Conservation (phyloP, 2,329 filamentous ascomycete species). For the Apiospora rasikravindrae region DNA sequence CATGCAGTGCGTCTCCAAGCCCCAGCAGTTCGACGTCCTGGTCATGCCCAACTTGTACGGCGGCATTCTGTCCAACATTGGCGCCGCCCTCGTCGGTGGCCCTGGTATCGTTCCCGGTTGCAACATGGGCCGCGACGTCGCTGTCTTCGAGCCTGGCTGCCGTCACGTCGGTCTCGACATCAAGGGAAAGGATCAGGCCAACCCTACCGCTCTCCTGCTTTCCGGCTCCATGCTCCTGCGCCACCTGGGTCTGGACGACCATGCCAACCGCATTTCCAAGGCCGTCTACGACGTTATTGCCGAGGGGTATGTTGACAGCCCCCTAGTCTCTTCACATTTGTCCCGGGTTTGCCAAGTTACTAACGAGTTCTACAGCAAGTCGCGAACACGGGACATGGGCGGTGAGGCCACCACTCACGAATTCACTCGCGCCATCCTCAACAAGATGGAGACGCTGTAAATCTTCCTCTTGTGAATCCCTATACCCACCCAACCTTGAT, state of each 20-base stretch:
- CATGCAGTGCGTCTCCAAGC: conserved; percentile 96
- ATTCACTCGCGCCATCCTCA: conserved; percentile 91
- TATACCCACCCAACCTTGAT: conserved; percentile 30
- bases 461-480: conserved; percentile 25
- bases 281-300: conserved; percentile 79
- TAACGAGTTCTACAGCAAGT: conserved; percentile 66
- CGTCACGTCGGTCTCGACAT: conserved; percentile 99
- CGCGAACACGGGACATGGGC: conserved; percentile 95
- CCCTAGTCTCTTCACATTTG: background rate
- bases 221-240: conserved; percentile 96
- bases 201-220: conserved; percentile 94
- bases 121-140: conserved; percentile 99
- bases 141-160: conserved; percentile 98
- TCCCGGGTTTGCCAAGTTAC: conserved; percentile 28
- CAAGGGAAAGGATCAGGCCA: conserved; percentile 99
- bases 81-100: conserved; percentile 93
- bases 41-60: conserved; percentile 99
- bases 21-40: conserved; percentile 99
- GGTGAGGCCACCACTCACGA: conserved; percentile 88
- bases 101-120: conserved; percentile 97
- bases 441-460: conserved; percentile 88
- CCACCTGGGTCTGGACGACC: conserved; percentile 95
- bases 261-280: conserved; percentile 97
- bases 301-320: conserved; percentile 72
- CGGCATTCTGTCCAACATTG: conserved; percentile 98